phyloP scores from a whole-genome alignment of 106 monocot genomes.

The Platanthera zijinensis region DNA sequence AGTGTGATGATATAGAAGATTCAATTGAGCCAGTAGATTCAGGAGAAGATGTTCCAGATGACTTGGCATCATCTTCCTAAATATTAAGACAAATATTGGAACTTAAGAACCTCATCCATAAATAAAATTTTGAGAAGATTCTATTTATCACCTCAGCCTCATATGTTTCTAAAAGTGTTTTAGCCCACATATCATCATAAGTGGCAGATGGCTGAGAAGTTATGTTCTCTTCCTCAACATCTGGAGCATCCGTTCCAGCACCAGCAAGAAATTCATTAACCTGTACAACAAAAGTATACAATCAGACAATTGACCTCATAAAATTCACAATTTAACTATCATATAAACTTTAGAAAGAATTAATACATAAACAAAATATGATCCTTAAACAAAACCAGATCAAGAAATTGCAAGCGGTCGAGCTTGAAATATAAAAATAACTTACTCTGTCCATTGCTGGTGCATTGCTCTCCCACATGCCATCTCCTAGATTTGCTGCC shows the following conservation, averaged over 20 bases:
- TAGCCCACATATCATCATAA: conserved; percentile 98
- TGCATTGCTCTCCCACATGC: conserved; percentile 65
- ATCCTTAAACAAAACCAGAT: conserved; percentile 1
- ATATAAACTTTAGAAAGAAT: background rate
- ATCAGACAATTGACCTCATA: background rate
- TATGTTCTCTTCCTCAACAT: conserved; percentile 88
- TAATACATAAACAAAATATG: background rate
- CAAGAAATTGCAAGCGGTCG: background rate
- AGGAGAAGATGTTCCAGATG: conserved; percentile 85
- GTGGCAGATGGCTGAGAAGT: conserved; percentile 60
- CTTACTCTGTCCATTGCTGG: conserved; percentile 81
- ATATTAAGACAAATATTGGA: conserved; percentile 15
- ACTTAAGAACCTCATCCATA: background rate
- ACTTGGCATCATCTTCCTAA: conserved; percentile 93
- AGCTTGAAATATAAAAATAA: conserved; percentile 3
- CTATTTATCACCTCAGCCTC: conserved; percentile 58
- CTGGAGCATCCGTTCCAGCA: conserved; percentile 96
- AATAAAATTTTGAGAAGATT: conserved; percentile 2
- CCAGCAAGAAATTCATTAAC: conserved; percentile 99
- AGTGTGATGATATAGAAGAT: conserved; percentile 94
- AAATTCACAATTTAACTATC: background rate
- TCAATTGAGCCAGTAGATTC: conserved; percentile 91
- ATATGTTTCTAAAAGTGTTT: conserved; percentile 76
- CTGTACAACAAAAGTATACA: conserved; percentile 17
- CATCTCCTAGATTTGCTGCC: conserved; percentile 83